Evolutionary conservation across 257 asterid species (phyloP).

Genomic region (Leptodermis oblonga): DNA sequence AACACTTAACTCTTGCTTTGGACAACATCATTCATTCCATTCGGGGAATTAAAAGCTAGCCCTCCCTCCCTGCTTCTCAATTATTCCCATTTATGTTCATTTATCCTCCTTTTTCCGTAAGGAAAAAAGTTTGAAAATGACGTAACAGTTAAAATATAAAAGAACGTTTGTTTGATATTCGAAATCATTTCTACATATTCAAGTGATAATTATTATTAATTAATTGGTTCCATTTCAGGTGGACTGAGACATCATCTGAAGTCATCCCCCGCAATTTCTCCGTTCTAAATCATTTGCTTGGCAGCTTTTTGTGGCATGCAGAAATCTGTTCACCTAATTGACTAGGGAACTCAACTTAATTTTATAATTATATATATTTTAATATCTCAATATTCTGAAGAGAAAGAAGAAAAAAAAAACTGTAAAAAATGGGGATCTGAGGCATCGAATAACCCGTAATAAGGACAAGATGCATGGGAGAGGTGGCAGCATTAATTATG

Average conservation of each 20-base stretch:
- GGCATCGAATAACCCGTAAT: constrained; percentile 22
- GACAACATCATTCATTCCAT: constrained; percentile 11
- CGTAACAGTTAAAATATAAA: no score
- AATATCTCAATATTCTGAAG: neutral
- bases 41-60: neutral
- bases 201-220: no score
- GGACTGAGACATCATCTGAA: neutral
- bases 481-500: constrained; percentile 44
- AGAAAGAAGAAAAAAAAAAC: neutral
- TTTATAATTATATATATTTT: neutral
- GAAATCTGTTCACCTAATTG: constrained; percentile 7
- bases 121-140: no score
- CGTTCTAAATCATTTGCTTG: constrained; percentile 13
- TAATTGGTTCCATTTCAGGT: neutral
- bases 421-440: no score
- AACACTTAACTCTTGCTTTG: constrained; percentile 8
- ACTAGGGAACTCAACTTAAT: constrained; percentile 14
- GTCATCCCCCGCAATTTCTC: neutral
- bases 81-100: neutral
- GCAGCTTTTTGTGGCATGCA: constrained; percentile 7
- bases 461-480: constrained; percentile 45
- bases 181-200: no score
- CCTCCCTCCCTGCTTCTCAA: neutral
- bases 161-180: no score
- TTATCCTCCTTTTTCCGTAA: neutral